Evolutionary conservation across 2,329 filamentous ascomycete genomes (phyloP), one percentile per base, ranked within the genome.

Genomic region (Escovopsis weberi): DNA sequence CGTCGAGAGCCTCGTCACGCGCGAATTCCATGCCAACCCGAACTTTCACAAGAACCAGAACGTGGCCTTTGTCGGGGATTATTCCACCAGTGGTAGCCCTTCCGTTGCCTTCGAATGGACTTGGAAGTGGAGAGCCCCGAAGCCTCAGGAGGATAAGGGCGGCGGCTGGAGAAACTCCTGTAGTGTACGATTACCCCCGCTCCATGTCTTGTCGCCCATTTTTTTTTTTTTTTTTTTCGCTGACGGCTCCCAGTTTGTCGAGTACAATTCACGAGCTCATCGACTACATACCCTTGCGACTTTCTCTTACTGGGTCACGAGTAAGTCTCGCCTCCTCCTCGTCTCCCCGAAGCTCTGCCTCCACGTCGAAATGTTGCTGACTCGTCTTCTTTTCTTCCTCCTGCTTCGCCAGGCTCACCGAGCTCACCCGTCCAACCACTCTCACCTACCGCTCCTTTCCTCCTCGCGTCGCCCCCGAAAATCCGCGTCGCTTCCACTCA

Each of bases 31-130:
- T 53, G 87, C 89, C 50, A 87, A 98, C 56, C 91, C 91, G 1
- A 98, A 98, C 56, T 69, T 98, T 43, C 91, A 98, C 67, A 96
- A 94, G 59, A 96, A 95, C 57, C 75, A 87, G 43, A 96, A 96
- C 57, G 91, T 98, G 34, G 83, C 93, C 55, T 72, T 96, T 37
- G 80, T 98, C n/a, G 91, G 91, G 3, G 87, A 94, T 59, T 95
- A 83, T 57, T 74, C 76, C 3, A 98, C 91, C 0, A 78, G 74
- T 30, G 88, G 89, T n/a, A 85, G 70, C 54, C 69, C 82, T 6
- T 89, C 85, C 2, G 81, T 94, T 28, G 80, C 86, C 32, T 95
- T 95, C 57, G 82, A 89, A 50, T 98, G 89, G 87, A 80, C 82
- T 7, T 98, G 91, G 91, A 91, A 82, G 68, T 98, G 89, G 87